Conservation (phyloP, 495 filamentous ascomycete genomes). For the Polyplosphaeria fusca region DNA sequence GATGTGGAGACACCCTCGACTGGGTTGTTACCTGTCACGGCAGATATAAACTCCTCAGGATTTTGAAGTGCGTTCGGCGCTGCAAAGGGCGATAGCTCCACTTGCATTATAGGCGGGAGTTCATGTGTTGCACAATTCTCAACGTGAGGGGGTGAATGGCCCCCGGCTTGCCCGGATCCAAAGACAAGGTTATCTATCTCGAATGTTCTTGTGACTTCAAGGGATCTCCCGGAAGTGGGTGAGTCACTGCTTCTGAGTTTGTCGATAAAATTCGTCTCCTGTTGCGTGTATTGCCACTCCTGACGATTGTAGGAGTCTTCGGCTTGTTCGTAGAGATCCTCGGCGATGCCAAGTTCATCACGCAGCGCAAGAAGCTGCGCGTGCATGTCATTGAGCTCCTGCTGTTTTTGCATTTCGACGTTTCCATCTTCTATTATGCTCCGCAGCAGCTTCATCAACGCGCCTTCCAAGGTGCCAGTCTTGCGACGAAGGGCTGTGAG, state of each 20-base stretch:
- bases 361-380: not conserved
- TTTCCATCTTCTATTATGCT: not conserved
- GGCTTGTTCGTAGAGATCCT: not conserved
- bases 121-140: not conserved
- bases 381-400: not conserved
- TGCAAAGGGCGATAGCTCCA: not conserved
- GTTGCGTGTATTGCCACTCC: not conserved
- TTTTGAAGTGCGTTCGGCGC: not conserved
- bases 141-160: not conserved
- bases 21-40: not conserved
- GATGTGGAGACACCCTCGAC: not conserved
- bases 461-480: not conserved
- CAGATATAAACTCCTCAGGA: not conserved
- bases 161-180: not conserved
- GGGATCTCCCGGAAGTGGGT: not conserved
- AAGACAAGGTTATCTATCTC: not conserved
- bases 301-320: not conserved
- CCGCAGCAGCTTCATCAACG: not conserved
- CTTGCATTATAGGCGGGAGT: not conserved
- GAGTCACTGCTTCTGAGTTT: not conserved
- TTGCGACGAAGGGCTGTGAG: not conserved
- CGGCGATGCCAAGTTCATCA: not conserved
- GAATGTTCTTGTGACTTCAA: not conserved
- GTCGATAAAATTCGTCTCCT: not conserved
- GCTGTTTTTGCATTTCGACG: not conserved